Evolutionary conservation across 495 filamentous ascomycete species (phyloP).

Genomic region (Alectoria sarmentosa): DNA sequence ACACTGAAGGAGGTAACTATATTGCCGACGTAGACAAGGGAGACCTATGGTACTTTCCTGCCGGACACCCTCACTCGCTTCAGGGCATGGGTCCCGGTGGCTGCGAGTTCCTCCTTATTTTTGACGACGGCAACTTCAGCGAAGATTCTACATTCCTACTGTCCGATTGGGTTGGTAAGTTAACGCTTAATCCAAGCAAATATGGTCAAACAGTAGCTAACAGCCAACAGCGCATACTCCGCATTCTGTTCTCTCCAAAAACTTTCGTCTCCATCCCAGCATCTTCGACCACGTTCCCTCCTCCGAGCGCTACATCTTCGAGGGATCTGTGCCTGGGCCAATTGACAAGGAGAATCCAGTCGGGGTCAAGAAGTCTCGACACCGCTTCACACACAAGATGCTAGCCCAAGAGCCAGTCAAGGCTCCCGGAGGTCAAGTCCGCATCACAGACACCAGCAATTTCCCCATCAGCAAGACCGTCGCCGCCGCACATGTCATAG

Average conservation of each 20-base stretch:
- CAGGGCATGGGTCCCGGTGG: conserved; percentile 60
- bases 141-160: conserved; percentile 65
- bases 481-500: conserved; percentile 55
- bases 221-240: conserved; percentile 51
- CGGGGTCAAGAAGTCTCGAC: conserved; percentile 44
- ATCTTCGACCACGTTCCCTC: conserved; percentile 52
- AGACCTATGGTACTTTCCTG: conserved; percentile 67
- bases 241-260: conserved; percentile 55
- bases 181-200: no score
- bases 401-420: conserved; percentile 52
- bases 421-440: conserved; percentile 57
- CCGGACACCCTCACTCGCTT: conserved; percentile 59
- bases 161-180: conserved; percentile 56
- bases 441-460: conserved; percentile 56
- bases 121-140: conserved; percentile 61
- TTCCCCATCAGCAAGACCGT: conserved; percentile 58
- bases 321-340: conserved; percentile 51
- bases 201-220: no score
- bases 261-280: conserved; percentile 48
- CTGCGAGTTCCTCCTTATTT: conserved; percentile 62
- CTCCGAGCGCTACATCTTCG: conserved; percentile 62
- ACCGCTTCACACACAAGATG: conserved; percentile 61
- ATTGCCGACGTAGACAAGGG: conserved; percentile 59
- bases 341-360: conserved; percentile 55
- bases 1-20: conserved; percentile 56